Evolutionary conservation across 345 rosid genomes (phyloP), one percentile per base, ranked within the genome.

Genomic region (Dipteronia dyeriana): DNA sequence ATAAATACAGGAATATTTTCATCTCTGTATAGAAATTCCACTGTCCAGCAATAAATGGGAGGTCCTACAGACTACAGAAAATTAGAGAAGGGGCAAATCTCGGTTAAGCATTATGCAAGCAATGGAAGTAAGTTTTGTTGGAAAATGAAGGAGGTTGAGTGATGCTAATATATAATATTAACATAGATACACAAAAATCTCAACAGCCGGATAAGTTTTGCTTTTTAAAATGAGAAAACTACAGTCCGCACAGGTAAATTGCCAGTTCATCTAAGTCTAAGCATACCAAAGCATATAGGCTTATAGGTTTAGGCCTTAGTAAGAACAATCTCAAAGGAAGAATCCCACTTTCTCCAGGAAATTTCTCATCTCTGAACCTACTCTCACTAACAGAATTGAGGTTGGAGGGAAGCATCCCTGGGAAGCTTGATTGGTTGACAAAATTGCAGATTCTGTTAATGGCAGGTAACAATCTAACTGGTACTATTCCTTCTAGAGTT

Each of bases 291-390:
- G 62, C 1, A 7, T 57, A 8, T 57, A 57, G 62, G 62, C 1
- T n/a, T 57, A 20, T 57, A 57, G 62, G 25, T 57, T 20, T 20
- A 57, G 9, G 22, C 25, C 82, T 79, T 23, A 23, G 0, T 16
- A 54, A 20, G 1, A 79, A 79, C 23, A 68, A 43, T 57, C 60
- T 79, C 26, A 0, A 20, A 25, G 41, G 53, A 19, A 31, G 64
- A 22, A 66, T 78, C 13, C 81, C 77, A 10, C 51, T 14, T 56
- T 45, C 25, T 23, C 9, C 7, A n/a, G 62, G 62, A 17, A 19
- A 57, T 57, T 4, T 57, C 62, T 57, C 62, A 57, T 19, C 62
- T n/a, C 9, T 57, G 2, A n/a, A 19, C 25, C 62, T 57, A 20
- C 62, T 57, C 62, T 57, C 54, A 49, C 54, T 49, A 49, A 41